Base-by-base conservation (phyloP, 2,329 filamentous ascomycete genomes). In the Kalmusia sp. region DNA sequence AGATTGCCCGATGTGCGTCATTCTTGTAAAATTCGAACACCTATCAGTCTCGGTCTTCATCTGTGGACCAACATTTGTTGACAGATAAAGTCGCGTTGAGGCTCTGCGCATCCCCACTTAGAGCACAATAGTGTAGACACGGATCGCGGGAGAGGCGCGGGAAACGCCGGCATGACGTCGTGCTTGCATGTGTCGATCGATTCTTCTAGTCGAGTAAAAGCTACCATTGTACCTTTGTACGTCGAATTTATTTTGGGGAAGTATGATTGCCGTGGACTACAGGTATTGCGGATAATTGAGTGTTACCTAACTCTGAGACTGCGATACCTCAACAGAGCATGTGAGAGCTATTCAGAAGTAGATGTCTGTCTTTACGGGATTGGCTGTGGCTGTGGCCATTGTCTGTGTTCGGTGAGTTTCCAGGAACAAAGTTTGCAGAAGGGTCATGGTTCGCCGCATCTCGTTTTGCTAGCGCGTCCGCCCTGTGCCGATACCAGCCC, bases 81-180 rank as follows among this genome's bases (percentile, higher is more conserved):
- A 19, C 24, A 28, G 39, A 28, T 30, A 43, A 30, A 8, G 24
- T 43, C n/a, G 40, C 28, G 30, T 34, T 46, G 43, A 34, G 43
- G 43, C 43, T 46, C 43, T 46, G 43, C 43, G 43, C 30, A 15
- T 9, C 43, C 17, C 43, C 43, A 46, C 43, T 46, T 46, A 17
- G 43, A 12, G 43, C 43, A 14, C 19, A 25, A 3, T 44, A 12
- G 40, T 33, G 28, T 12, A 17, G 28, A 22, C 11, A 31, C 22
- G 6, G 40, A 6, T n/a, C 11, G 17, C 43, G 43, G 43, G 30
- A 35, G 30, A 46, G 43, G 43, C 43, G 30, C 25, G 15, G 21
- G 14, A 30, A 7, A 21, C 17, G 30, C 41, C 41, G 30, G 30
- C 17, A 46, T 46, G 43, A 35, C 43, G 43, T 46, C 12, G 40